Evolutionary conservation across 2,329 filamentous ascomycete genomes (phyloP).

Genomic region (Botrytis tulipae): DNA sequence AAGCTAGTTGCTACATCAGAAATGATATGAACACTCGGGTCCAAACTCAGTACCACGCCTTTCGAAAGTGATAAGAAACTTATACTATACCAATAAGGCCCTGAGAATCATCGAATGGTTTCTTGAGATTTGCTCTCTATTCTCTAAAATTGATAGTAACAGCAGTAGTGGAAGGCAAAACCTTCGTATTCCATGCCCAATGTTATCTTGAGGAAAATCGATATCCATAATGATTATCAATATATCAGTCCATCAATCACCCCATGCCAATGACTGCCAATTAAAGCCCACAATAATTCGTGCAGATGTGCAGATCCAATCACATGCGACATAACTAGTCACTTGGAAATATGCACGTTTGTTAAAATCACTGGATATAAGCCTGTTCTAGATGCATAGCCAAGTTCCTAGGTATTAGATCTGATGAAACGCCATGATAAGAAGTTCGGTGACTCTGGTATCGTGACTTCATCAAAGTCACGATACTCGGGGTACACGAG

Average conservation of each 20-base stretch:
- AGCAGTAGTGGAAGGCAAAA: constrained; percentile 7
- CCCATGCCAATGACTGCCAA: background rate
- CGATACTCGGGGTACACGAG: constrained; percentile 3
- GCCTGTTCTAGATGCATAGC: background rate
- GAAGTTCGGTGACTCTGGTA: background rate
- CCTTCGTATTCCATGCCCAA: background rate
- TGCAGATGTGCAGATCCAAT: constrained; percentile 5
- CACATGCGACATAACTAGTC: constrained; percentile 9
- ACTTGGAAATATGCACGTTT: constrained; percentile 1
- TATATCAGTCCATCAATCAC: background rate
- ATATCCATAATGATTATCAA: background rate
- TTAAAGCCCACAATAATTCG: background rate
- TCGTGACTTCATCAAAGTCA: background rate
- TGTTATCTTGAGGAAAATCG: background rate
- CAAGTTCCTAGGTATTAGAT: background rate
- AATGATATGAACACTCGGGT: background rate
- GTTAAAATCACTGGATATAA: background rate
- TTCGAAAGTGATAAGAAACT: background rate
- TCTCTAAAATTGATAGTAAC: background rate
- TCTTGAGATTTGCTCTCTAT: background rate
- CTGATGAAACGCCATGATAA: background rate
- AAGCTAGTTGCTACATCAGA: background rate
- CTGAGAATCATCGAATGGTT: background rate
- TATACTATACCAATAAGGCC: background rate
- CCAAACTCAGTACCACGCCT: background rate